A percentile compares a stretch with the other conserved stretches of the same genome.
Evolutionary conservation across 345 rosid genomes (phyloP).

Genomic region (Citrus australasica): DNA sequence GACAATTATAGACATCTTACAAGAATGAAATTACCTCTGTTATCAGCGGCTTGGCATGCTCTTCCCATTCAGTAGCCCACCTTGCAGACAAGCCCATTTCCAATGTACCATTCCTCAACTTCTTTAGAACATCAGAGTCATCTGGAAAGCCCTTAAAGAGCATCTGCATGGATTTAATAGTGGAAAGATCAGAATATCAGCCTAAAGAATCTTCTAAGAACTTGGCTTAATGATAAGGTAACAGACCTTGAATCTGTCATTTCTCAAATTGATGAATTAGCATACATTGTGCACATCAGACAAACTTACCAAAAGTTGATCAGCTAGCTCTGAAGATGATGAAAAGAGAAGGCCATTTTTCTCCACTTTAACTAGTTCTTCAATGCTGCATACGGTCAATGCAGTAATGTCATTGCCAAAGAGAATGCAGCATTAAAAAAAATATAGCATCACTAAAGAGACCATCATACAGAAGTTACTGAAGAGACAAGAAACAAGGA

Average conservation of each 20-base stretch:
- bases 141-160: constrained; percentile 83
- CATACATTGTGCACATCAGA: not conserved
- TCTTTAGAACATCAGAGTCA: constrained; percentile 51
- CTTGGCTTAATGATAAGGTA: not conserved
- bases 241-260: not conserved
- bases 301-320: constrained; percentile 66
- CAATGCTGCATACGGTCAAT: constrained; percentile 49
- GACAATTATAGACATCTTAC: not conserved
- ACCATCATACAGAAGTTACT: not conserved
- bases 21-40: constrained; percentile 34
- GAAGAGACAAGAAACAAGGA: not conserved
- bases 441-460: not conserved
- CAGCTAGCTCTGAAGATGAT: constrained; percentile 90
- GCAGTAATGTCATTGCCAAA: not conserved
- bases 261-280: not conserved
- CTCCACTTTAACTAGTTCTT: constrained; percentile 77
- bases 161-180: constrained; percentile 39
- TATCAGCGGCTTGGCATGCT: constrained; percentile 74
- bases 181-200: not conserved
- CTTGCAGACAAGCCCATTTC: constrained; percentile 67
- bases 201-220: not conserved
- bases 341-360: constrained; percentile 92
- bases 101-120: constrained; percentile 61
- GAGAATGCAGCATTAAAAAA: not conserved
- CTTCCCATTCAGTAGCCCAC: constrained; percentile 94